Evolutionary conservation across 352 stramenopile genomes (phyloP), one percentile per base, ranked within the genome.

Genomic region (Saprolegnia diclina): DNA sequence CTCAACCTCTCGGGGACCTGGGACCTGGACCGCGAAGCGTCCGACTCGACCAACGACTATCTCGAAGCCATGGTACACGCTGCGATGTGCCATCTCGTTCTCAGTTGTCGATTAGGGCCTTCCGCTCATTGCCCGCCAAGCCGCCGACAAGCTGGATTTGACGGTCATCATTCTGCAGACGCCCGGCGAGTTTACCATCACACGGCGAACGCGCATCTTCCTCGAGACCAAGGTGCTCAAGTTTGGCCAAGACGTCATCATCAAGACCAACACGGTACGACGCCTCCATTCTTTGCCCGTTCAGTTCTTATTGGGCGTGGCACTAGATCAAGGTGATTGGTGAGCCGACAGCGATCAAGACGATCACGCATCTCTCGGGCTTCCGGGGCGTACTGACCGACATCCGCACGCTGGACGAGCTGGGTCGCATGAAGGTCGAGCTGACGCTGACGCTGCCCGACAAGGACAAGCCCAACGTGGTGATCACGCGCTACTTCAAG

Each of bases 11-110:
- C 87, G 2, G 87, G 87, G 0, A 87, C 84, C 66, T 95, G 87
- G 87, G 87, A 83, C 38, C 76, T 95, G 21, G 87, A 95, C 71
- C 82, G 85, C 35, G 84, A 93, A 19, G 85, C 90, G 77, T 95
- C 87, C 67, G 87, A 95, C 76, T 95, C 87, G 76, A 95, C 87
- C 45, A 94, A 95, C 74, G 84, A 92, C 73, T 95, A 95, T 70
- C 72, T 95, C 53, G 87, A 95, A 71, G 87, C 87, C 64, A 95
- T 95, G 85, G 79, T 85, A 53, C 42, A 61, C 52, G 0, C 11
- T 11, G 0, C 1, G 26, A 42, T 29, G 4, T 26, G 21, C n/a
- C 21, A 53, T 1, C 0, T 42, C 11, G 37, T 62, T 29, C 18
- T 35, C 13, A 44, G 5, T 54, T 13, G 40, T 64, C n/a, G 14